Evolutionary conservation across 805 yeast species (phyloP), one percentile per base, ranked within the genome.

Genomic region (Lachancea lanzarotensis): DNA sequence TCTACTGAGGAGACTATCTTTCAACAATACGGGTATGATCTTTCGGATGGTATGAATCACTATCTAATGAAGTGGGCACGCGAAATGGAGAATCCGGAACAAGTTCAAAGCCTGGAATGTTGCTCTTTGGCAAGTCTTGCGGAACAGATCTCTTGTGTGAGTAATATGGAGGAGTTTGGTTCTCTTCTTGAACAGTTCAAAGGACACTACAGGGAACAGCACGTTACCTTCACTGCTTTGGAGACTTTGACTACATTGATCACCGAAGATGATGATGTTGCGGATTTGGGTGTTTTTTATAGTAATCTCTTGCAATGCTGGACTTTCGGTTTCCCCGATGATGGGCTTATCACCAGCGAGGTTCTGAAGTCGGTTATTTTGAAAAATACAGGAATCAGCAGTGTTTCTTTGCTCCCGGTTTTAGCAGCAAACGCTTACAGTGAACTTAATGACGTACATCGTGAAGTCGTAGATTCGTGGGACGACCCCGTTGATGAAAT

Each of bases 1-100:
- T 69, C 74, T 9, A 50, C 59, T 1, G 95, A 86, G 51, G 73
- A 74, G 1, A 71, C 85, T 0, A 52, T 79, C 5, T 52, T 61
- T 16, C 63, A 61, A 48, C 43, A 48, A 1, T 57, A 54, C 45
- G 67, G 66, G 2, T 59, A 55, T 40, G 43, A 40, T 3, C 40
- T 61, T 13, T 61, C 67, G 3, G 54, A 53, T 29, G 41, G 51
- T 0, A 47, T 59, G 42, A 61, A 61, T 39, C 32, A 45, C 0
- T 43, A 46, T 22, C 16, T 57, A 9, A 45, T 27, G 33, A 25
- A 40, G 3, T 55, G 51, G 53, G 44, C 33, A 6, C 39, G 30
- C 20, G 34, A 43, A 10, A 30, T 20, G n/a, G 29, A 34, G 3
- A 17, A 33, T 13, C 32, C 22, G 2, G 22, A 18, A 7, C 16